These are phyloP conservation scores for Austroboletus niveus DNA, from an alignment of 1,284 basidiomycete genomes.

Conservation along the genomic window DNA sequence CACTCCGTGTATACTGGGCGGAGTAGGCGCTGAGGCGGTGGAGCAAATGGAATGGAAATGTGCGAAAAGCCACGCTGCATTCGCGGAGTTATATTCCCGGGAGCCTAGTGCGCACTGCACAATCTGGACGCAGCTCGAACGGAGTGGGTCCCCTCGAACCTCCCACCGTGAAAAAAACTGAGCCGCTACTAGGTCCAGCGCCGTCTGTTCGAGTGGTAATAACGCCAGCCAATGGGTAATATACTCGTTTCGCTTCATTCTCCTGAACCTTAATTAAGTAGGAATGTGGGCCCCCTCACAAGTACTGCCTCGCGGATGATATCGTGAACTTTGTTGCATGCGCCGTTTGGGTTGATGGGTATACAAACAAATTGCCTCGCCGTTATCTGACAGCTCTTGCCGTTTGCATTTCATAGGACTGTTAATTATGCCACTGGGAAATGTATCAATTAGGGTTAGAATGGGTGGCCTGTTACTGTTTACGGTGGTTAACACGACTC, in stretches of 20 bases:
- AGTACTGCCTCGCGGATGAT: slow-evolving; percentile 29
- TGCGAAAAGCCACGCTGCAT: slow-evolving; percentile 19
- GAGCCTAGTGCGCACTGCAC: background rate
- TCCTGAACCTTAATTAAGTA: slow-evolving; percentile 15
- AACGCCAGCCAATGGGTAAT: slow-evolving; percentile 24
- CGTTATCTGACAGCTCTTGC: slow-evolving; percentile 22
- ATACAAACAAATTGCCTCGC: slow-evolving; percentile 19
- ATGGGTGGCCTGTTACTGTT: slow-evolving; percentile 20
- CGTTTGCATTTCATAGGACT: slow-evolving; percentile 30
- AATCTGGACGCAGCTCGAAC: background rate
- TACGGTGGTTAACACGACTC: slow-evolving; percentile 26
- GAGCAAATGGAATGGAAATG: slow-evolving; percentile 5
- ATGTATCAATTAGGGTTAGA: slow-evolving; percentile 32
- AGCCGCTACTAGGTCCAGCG: slow-evolving; percentile 1
- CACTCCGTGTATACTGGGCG: background rate
- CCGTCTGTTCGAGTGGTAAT: slow-evolving; percentile 21
- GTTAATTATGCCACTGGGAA: slow-evolving; percentile 27
- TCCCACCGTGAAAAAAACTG: too few species aligned
- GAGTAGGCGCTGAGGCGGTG: background rate
- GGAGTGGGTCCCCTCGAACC: background rate
- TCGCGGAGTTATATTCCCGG: slow-evolving; percentile 33
- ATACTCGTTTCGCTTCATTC: background rate
- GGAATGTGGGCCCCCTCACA: slow-evolving; percentile 8
- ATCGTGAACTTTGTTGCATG: slow-evolving; percentile 14
- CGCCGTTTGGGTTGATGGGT: slow-evolving; percentile 6